Percentiles rank a stretch among this genome's conserved stretches.
Conservation (phyloP, 345 rosid genomes). For the Syzygium jambos region DNA sequence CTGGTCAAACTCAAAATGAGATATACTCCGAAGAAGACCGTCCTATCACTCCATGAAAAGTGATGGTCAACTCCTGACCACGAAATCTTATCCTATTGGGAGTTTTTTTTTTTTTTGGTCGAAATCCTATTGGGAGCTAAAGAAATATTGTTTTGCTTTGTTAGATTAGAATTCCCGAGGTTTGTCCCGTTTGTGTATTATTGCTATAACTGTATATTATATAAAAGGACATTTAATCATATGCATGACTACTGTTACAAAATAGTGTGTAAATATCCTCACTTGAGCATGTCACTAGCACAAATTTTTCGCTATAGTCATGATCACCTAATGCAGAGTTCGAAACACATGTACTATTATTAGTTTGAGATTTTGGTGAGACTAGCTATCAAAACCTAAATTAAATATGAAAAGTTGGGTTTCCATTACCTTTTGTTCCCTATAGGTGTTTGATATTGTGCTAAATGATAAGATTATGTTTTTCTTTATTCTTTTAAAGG, state of each 20-base stretch:
- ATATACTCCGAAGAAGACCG: not conserved
- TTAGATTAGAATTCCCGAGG: not conserved
- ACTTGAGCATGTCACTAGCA: not conserved
- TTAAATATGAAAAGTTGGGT: not conserved
- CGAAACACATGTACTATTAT: not conserved
- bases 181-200: not conserved
- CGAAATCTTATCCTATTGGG: not conserved
- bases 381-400: not conserved
- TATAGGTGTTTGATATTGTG: not conserved
- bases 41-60: not conserved
- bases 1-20: not conserved
- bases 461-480: not conserved
- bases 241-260: not conserved
- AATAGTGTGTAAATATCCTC: not conserved
- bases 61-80: not conserved
- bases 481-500: not conserved
- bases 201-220: not conserved
- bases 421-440: not conserved
- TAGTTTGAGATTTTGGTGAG: not conserved
- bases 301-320: not conserved
- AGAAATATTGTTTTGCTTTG: not conserved
- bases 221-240: too few species aligned
- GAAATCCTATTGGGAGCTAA: not conserved
- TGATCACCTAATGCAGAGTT: not conserved
- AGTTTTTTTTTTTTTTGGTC: too few species aligned